Evolutionary conservation across 306 rosid genomes (phyloP).

Genomic region (Pterocarpus santalinus): DNA sequence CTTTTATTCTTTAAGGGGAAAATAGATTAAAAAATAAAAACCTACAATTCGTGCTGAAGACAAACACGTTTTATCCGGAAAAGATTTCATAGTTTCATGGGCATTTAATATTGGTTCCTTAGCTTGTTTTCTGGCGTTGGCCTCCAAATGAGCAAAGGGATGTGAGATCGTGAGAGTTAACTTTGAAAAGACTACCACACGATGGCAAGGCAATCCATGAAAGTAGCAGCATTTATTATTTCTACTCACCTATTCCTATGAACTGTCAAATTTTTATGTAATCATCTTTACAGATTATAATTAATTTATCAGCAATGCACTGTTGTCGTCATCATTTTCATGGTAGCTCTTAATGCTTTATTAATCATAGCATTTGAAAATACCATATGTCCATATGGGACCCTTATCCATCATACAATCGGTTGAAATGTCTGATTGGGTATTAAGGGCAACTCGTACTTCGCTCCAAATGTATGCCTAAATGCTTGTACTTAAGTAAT

Average conservation of each 20-base stretch:
- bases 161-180: background rate
- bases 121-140: conserved; percentile 14
- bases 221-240: background rate
- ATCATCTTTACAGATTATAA: background rate
- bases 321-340: conserved; percentile 36
- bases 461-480: conserved; percentile 3
- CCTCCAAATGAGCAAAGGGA: background rate
- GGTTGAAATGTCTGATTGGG: conserved; percentile 26
- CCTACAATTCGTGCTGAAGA: background rate
- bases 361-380: background rate
- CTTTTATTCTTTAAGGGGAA: background rate
- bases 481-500: background rate
- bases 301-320: background rate
- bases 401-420: background rate
- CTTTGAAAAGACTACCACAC: background rate
- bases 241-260: background rate
- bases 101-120: background rate
- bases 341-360: background rate
- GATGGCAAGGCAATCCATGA: background rate
- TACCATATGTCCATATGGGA: background rate
- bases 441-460: background rate
- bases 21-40: background rate
- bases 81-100: background rate
- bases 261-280: background rate
- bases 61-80: background rate